phyloP scores from a whole-genome alignment of 2,329 filamentous ascomycete genomes.

The Stachybotrys echinatus region DNA sequence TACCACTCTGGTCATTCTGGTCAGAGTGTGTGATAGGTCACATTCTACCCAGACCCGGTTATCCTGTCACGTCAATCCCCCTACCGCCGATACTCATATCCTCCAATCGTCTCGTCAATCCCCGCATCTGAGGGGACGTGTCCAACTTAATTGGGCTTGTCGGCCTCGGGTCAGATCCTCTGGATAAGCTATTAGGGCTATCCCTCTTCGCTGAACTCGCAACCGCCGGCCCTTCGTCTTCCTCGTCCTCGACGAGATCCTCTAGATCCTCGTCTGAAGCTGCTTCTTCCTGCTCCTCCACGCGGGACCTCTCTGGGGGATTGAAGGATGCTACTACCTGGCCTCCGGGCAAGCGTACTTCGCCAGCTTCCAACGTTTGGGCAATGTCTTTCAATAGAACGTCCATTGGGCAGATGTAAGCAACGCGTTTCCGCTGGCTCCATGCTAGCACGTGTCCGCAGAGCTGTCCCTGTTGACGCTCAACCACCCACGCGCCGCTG shows the following conservation, averaged over 20 bases:
- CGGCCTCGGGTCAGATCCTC: slow-evolving; percentile 9
- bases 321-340: slow-evolving; percentile 30
- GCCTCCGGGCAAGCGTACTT: slow-evolving; percentile 66
- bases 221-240: slow-evolving; percentile 4
- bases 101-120: slow-evolving; percentile 22
- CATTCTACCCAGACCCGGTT: slow-evolving; percentile 1
- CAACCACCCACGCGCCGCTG: slow-evolving; percentile 88
- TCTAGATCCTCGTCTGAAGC: slow-evolving; percentile 17
- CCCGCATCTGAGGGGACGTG: slow-evolving; percentile 17
- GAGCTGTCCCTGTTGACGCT: slow-evolving; percentile 70
- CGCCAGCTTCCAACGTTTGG: slow-evolving; percentile 64
- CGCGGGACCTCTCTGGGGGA: neutral
- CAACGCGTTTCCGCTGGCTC: slow-evolving; percentile 72
- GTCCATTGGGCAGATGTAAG: slow-evolving; percentile 95
- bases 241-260: slow-evolving; percentile 23
- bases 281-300: slow-evolving; percentile 4
- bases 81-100: slow-evolving; percentile 23
- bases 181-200: neutral
- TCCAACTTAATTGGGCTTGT: slow-evolving; percentile 13
- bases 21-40: too few relatives aligned
- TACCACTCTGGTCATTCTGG: too few relatives aligned
- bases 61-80: slow-evolving; percentile 23
- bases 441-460: slow-evolving; percentile 90
- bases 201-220: neutral
- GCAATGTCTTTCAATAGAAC: slow-evolving; percentile 81